These are phyloP conservation scores for Vicia villosa DNA, from an alignment of 306 rosid species.

Conservation along the genomic window DNA sequence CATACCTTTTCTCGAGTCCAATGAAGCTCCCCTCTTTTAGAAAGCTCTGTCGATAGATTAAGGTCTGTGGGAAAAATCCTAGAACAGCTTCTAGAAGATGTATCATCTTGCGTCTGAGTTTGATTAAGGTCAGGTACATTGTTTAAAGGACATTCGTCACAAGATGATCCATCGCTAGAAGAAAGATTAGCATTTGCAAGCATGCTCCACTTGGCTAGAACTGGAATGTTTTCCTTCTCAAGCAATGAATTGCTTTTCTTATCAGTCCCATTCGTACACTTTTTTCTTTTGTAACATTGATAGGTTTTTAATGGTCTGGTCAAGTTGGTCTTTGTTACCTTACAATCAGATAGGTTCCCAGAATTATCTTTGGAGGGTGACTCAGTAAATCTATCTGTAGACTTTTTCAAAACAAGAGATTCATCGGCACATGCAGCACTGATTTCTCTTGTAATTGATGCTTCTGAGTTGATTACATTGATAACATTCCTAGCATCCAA, in stretches of 20 bases:
- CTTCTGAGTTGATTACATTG: slow-evolving; percentile 34
- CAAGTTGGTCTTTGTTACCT: slow-evolving; percentile 32
- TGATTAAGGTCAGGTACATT: slow-evolving; percentile 44
- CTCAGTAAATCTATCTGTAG: slow-evolving; percentile 41
- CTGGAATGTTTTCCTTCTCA: slow-evolving; percentile 41
- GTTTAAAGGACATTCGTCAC: slow-evolving; percentile 38
- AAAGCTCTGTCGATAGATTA: slow-evolving; percentile 48
- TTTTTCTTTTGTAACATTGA: slow-evolving; percentile 55
- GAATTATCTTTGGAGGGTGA: slow-evolving; percentile 38
- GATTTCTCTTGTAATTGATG: slow-evolving; percentile 34
- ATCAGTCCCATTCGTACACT: slow-evolving; percentile 35
- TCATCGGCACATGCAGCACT: slow-evolving; percentile 30
- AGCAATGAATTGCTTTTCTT: slow-evolving; percentile 27
- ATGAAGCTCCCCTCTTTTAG: slow-evolving; percentile 25
- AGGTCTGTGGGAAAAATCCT: slow-evolving; percentile 38
- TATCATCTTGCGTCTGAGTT: slow-evolving; percentile 35
- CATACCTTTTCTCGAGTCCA: slow-evolving; percentile 49
- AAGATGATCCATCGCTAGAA: slow-evolving; percentile 41
- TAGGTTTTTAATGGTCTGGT: slow-evolving; percentile 46
- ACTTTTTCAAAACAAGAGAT: slow-evolving; percentile 31
- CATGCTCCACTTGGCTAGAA: slow-evolving; percentile 46
- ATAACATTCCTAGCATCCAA: slow-evolving; percentile 21
- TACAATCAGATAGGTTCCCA: slow-evolving; percentile 28
- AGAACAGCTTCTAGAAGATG: slow-evolving; percentile 39
- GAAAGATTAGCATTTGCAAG: slow-evolving; percentile 34